phyloP scores from a whole-genome alignment of 768 basidiomycete genomes.

The Macrolepiota albuminosa region DNA sequence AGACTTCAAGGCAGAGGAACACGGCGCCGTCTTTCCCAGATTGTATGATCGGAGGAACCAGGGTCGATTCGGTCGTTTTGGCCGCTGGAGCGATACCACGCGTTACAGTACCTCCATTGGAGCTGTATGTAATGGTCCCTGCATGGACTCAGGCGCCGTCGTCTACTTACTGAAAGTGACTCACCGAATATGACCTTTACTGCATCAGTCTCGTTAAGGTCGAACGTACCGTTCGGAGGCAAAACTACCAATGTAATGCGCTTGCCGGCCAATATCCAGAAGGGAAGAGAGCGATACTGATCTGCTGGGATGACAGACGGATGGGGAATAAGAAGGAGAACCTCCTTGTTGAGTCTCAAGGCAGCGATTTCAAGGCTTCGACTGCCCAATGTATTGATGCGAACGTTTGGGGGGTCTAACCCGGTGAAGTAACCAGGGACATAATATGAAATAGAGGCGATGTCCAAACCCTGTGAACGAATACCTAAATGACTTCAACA shows the following conservation, averaged over 20 bases:
- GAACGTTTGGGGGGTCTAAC: neutral
- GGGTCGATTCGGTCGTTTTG: neutral
- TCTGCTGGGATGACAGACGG: neutral
- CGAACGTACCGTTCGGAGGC: neutral
- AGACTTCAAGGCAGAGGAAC: neutral
- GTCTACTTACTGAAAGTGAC: neutral
- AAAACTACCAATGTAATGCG: neutral
- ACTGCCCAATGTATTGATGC: neutral
- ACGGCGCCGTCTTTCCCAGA: neutral
- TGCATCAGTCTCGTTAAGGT: neutral
- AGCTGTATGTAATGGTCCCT: neutral
- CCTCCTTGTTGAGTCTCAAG: neutral
- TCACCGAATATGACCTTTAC: neutral
- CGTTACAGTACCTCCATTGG: neutral
- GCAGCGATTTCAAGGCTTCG: neutral
- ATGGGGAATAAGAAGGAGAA: neutral
- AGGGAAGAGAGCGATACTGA: neutral
- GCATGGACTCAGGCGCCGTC: neutral
- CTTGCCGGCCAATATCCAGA: neutral
- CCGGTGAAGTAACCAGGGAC: neutral
- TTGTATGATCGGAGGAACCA: neutral
- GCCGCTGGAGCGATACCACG: neutral
- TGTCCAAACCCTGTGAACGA: neutral
- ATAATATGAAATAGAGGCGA: neutral
- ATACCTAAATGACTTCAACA: neutral